Percentiles rank a stretch among this genome's conserved stretches.
Conservation (phyloP, 805 yeast species). For the Candida xiaguanensis region DNA sequence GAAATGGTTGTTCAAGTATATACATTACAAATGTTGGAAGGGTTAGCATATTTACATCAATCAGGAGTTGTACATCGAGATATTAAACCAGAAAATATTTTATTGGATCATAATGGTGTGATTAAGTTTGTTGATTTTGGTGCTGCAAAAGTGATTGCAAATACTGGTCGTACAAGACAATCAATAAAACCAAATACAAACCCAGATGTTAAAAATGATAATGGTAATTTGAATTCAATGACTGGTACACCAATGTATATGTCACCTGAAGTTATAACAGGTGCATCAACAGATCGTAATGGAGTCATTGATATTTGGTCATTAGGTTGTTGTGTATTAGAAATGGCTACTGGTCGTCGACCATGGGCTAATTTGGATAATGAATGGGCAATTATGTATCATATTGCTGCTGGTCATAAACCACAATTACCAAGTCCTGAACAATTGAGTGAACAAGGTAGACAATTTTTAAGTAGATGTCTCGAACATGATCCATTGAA, state of each 20-base stretch:
- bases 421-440: slow-evolving; percentile 81
- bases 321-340: slow-evolving; percentile 90
- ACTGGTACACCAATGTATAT: slow-evolving; percentile 99
- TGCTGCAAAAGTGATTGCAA: slow-evolving; percentile 87
- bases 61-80: slow-evolving; percentile 96
- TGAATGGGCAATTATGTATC: slow-evolving; percentile 98
- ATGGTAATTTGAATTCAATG: slow-evolving; percentile 44
- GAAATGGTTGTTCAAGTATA: slow-evolving; percentile 89
- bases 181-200: slow-evolving; percentile 2
- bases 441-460: slow-evolving; percentile 75
- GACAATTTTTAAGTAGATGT: slow-evolving; percentile 66
- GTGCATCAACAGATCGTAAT: slow-evolving; percentile 53
- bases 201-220: background rate
- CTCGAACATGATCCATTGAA: slow-evolving; percentile 77
- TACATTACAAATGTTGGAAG: slow-evolving; percentile 90
- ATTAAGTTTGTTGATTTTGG: slow-evolving; percentile 97
- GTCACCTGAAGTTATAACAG: slow-evolving; percentile 96
- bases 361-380: slow-evolving; percentile 97
- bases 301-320: slow-evolving; percentile 93
- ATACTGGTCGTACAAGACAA: slow-evolving; percentile 45
- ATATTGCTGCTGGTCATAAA: slow-evolving; percentile 90
- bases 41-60: slow-evolving; percentile 89
- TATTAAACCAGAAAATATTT: slow-evolving; percentile 90
- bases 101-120: slow-evolving; percentile 87
- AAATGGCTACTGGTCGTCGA: slow-evolving; percentile 93